Evolutionary conservation across 164 flowering plant genomes (phyloP).

Genomic region (Taxillus chinensis): DNA sequence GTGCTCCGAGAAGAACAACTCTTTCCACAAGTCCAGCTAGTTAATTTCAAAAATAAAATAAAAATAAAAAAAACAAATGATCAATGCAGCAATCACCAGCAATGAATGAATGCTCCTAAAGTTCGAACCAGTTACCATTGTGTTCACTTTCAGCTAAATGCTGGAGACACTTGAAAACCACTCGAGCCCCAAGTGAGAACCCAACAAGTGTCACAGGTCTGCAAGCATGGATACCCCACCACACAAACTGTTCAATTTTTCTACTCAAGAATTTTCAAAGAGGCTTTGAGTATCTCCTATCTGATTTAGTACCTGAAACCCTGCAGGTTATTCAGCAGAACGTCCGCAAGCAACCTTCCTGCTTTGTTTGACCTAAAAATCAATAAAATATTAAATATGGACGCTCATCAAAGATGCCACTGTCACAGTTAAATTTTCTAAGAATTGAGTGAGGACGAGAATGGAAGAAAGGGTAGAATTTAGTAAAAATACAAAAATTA

Average conservation of each 20-base stretch:
- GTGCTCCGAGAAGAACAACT: slow-evolving; percentile 97
- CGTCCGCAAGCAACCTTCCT: slow-evolving; percentile 89
- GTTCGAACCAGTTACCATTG: slow-evolving; percentile 18
- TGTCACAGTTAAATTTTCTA: not conserved
- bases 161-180: slow-evolving; percentile 84
- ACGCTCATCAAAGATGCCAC: not conserved
- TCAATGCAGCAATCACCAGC: too few relatives aligned
- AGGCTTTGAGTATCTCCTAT: not conserved
- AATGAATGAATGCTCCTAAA: not conserved
- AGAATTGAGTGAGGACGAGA: not conserved
- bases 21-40: slow-evolving; percentile 80
- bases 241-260: not conserved
- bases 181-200: slow-evolving; percentile 93
- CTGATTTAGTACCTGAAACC: slow-evolving; percentile 64
- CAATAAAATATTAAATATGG: not conserved
- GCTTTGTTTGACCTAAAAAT: slow-evolving; percentile 81
- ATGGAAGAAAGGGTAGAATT: not conserved
- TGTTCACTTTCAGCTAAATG: slow-evolving; percentile 58
- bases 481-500: too few relatives aligned
- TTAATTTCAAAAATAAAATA: slow-evolving; percentile 9
- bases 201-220: slow-evolving; percentile 97
- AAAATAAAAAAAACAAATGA: slow-evolving; percentile 6
- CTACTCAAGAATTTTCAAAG: not conserved
- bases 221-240: slow-evolving; percentile 18
- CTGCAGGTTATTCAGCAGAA: slow-evolving; percentile 68